These are phyloP conservation scores for Sclerotiophoma versabilis DNA, from an alignment of 2,329 filamentous ascomycete genomes.

Conservation along the genomic window DNA sequence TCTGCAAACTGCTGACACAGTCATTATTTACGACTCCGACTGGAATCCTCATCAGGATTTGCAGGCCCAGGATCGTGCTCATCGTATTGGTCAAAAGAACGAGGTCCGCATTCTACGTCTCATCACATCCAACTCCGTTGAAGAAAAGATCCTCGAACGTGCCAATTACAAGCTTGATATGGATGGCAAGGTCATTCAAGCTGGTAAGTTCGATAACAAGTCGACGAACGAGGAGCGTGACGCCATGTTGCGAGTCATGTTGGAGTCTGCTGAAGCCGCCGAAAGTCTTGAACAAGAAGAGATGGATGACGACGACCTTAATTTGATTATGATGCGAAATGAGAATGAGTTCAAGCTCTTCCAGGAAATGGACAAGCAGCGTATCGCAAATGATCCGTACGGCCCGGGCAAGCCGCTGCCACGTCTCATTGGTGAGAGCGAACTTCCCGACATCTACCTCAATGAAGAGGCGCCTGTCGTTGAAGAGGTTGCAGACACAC, in stretches of 20 bases:
- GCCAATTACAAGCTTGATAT: conserved; percentile 98
- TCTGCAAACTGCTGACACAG: conserved; percentile 95
- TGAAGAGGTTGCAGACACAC: conserved; percentile 78
- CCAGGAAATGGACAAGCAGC: conserved; percentile 82
- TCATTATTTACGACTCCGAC: conserved; percentile 99
- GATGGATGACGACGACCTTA: conserved; percentile 98
- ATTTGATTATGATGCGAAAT: conserved; percentile 88
- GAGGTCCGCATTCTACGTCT: conserved; percentile 95
- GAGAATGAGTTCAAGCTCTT: conserved; percentile 81
- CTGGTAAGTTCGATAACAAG: conserved; percentile 99
- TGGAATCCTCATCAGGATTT: conserved; percentile 99
- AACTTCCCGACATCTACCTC: conserved; percentile 93
- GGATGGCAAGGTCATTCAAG: conserved; percentile 99
- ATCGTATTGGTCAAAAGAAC: conserved; percentile 99
- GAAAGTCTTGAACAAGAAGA: conserved; percentile 86
- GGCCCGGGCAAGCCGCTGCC: conserved; percentile 74
- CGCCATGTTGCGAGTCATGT: conserved; percentile 89
- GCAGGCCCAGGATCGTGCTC: conserved; percentile 98
- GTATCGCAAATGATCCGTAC: conserved; percentile 71
- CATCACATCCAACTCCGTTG: conserved; percentile 95
- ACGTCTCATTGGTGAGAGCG: conserved; percentile 84
- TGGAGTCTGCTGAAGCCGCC: conserved; percentile 77
- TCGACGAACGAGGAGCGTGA: conserved; percentile 98
- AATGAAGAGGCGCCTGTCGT: conserved; percentile 81
- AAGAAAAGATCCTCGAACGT: conserved; percentile 97